Conservation (phyloP, 2,329 filamentous ascomycete genomes). For the Ascochyta clinopodiicola region DNA sequence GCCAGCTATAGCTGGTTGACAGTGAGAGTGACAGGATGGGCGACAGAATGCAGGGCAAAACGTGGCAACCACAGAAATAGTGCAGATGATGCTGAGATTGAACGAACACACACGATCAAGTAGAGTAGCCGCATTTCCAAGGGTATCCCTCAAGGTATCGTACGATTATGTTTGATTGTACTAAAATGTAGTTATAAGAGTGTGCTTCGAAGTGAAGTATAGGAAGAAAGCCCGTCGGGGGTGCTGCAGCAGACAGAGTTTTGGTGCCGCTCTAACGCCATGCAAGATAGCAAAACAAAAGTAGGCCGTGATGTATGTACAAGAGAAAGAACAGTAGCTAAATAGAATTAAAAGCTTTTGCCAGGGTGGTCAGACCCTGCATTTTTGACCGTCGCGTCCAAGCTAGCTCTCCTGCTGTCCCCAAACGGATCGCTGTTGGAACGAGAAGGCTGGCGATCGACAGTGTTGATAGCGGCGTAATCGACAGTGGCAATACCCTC, state of each 20-base stretch:
- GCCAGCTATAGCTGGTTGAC: too few species aligned
- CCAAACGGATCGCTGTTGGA: slow-evolving; percentile 8
- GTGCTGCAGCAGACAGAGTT: not conserved
- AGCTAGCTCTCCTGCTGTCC: slow-evolving; percentile 9
- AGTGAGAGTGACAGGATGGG: too few species aligned
- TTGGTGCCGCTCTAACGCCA: not conserved
- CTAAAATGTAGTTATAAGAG: not conserved
- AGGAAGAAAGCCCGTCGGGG: not conserved
- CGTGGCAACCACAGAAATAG: too few species aligned
- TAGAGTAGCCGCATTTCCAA: too few species aligned
- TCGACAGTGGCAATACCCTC: slow-evolving; percentile 9
- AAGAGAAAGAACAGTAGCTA: not conserved
- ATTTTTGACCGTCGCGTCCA: not conserved
- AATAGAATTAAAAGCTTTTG: not conserved
- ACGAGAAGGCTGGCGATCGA: not conserved
- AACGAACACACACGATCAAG: too few species aligned
- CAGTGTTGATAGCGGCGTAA: slow-evolving; percentile 4
- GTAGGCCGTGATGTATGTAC: not conserved
- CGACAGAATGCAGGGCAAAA: too few species aligned
- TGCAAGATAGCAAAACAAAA: not conserved
- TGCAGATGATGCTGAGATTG: too few species aligned
- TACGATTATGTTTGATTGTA: slow-evolving; percentile 1
- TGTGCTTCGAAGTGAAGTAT: slow-evolving; percentile 15
- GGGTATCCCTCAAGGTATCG: too few species aligned
- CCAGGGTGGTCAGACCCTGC: not conserved